phyloP scores from a whole-genome alignment of 441 rosid genomes.

The Capsella rubella region DNA sequence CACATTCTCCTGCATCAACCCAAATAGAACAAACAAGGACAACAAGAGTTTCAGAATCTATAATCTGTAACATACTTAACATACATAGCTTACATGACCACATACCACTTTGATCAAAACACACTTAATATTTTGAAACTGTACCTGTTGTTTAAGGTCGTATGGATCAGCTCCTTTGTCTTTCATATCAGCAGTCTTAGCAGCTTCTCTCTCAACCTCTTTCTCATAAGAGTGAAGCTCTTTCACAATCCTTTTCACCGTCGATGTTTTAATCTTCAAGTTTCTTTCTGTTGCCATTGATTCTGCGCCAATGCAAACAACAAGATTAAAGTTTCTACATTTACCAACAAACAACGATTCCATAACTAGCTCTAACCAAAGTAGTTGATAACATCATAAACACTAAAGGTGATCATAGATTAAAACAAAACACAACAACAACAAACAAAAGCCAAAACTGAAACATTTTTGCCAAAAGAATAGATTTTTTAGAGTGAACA shows the following conservation, averaged over 20 bases:
- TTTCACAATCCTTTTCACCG: slow-evolving; percentile 79
- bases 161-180: slow-evolving; percentile 89
- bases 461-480: too few species aligned
- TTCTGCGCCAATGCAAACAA: not conserved
- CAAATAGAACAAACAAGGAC: slow-evolving; percentile 28
- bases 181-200: slow-evolving; percentile 87
- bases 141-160: slow-evolving; percentile 91
- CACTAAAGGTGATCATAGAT: too few species aligned
- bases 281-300: slow-evolving; percentile 68
- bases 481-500: too few species aligned
- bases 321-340: too few species aligned
- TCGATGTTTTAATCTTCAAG: slow-evolving; percentile 78
- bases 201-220: slow-evolving; percentile 90
- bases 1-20: slow-evolving; percentile 76
- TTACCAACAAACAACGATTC: too few species aligned
- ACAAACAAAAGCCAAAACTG: too few species aligned
- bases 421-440: too few species aligned
- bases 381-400: too few species aligned
- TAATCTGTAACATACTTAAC: not conserved
- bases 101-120: too few species aligned
- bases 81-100: too few species aligned
- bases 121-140: too few species aligned
- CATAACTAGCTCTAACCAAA: too few species aligned
- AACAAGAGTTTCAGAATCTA: not conserved
- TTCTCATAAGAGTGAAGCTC: slow-evolving; percentile 91